These are phyloP conservation scores for Cucumis cinereus DNA, from an alignment of 306 rosid genomes.

Conservation along the genomic window DNA sequence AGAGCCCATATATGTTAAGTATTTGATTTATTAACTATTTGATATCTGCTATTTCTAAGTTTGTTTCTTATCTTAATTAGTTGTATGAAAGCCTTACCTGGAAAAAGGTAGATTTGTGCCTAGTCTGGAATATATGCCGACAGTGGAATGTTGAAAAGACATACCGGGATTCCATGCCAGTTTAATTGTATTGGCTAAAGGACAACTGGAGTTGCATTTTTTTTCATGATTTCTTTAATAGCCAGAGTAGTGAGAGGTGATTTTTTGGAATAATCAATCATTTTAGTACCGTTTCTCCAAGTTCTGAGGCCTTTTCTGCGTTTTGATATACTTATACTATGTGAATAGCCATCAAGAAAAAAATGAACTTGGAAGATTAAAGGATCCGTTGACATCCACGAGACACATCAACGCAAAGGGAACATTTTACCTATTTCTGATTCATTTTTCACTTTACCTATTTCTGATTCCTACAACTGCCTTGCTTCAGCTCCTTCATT, in stretches of 20 bases:
- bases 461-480: neutral
- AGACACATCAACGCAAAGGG: constrained; percentile 79
- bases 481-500: neutral
- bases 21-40: neutral
- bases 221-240: neutral
- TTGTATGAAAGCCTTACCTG: neutral
- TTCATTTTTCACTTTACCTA: constrained; percentile 56
- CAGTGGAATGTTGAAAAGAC: neutral
- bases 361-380: constrained; percentile 68
- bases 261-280: neutral
- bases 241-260: neutral
- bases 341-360: constrained; percentile 37
- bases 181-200: neutral
- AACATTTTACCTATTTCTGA: constrained; percentile 59
- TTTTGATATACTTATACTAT: constrained; percentile 41
- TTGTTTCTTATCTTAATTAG: neutral
- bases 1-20: constrained; percentile 8
- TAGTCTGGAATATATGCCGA: neutral
- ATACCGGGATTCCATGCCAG: neutral
- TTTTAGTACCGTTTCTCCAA: neutral
- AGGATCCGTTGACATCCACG: constrained; percentile 50
- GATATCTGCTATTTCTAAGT: neutral
- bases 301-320: neutral
- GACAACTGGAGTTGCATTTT: no score
- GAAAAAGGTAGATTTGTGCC: neutral